Evolutionary conservation across 495 filamentous ascomycete species (phyloP).

Genomic region (Xylaria curta): DNA sequence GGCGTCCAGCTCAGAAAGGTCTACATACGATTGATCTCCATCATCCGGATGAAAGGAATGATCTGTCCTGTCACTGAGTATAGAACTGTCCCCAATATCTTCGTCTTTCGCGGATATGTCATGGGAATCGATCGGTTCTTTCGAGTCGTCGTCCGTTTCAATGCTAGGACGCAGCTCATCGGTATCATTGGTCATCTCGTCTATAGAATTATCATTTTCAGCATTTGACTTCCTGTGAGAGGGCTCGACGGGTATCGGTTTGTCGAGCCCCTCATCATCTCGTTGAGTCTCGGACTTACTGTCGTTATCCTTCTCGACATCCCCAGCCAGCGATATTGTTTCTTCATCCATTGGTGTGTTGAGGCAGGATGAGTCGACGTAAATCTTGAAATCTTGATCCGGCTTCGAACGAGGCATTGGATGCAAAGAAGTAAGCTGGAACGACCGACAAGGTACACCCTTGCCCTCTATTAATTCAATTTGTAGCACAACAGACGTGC

Average conservation of each 20-base stretch:
- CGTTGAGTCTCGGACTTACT: neutral
- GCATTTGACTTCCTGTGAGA: neutral
- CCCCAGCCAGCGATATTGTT: conserved; percentile 22
- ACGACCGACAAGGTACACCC: conserved; percentile 6
- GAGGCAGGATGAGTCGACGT: conserved; percentile 51
- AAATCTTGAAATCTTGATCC: conserved; percentile 49
- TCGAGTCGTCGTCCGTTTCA: conserved; percentile 16
- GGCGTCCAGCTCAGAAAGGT: conserved; percentile 2
- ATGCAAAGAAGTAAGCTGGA: conserved; percentile 1
- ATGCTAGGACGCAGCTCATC: conserved; percentile 17
- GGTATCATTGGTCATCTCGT: neutral
- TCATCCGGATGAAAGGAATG: conserved; percentile 19
- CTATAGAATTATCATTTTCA: too few species aligned
- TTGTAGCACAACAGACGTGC: conserved; percentile 20
- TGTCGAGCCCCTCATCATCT: conserved; percentile 25
- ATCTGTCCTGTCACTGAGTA: conserved; percentile 15
- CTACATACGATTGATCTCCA: conserved; percentile 19
- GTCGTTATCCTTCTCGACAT: conserved; percentile 17
- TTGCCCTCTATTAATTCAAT: conserved; percentile 6
- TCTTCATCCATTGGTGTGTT: conserved; percentile 45
- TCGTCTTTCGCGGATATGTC: neutral
- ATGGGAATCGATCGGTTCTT: too few species aligned
- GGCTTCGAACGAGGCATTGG: conserved; percentile 37
- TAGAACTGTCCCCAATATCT: conserved; percentile 12
- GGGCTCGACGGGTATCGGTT: conserved; percentile 9